Evolutionary conservation across 164 flowering plant species (phyloP).

Genomic region (Umbilicus rupestris): DNA sequence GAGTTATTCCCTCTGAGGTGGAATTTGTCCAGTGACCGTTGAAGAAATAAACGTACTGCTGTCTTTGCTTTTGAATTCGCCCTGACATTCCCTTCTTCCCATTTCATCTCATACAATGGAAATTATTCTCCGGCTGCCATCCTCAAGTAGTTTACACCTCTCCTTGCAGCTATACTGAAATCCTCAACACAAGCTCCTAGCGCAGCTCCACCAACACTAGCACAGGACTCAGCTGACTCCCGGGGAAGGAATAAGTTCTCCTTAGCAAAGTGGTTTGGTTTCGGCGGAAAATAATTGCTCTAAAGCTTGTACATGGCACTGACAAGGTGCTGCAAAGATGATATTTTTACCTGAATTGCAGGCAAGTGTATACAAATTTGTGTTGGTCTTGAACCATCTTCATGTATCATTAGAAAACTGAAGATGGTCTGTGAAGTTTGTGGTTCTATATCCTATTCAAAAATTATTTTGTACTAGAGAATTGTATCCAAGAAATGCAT

Average conservation of each 20-base stretch:
- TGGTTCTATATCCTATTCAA: neutral
- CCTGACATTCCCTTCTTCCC: neutral
- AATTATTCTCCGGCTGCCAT: neutral
- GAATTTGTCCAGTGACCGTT: neutral
- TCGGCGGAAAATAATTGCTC: constrained; percentile 2
- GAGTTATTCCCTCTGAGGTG: neutral
- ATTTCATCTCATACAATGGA: neutral
- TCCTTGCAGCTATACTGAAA: constrained; percentile 20
- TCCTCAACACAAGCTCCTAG: constrained; percentile 16
- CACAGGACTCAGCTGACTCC: neutral
- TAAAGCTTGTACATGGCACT: neutral
- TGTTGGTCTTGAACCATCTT: too few relatives aligned
- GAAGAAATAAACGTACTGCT: neutral
- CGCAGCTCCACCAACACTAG: constrained; percentile 4
- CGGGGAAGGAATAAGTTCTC: neutral
- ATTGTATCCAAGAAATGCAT: neutral
- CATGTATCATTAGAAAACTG: too few relatives aligned
- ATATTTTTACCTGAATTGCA: neutral
- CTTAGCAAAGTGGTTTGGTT: constrained; percentile 1
- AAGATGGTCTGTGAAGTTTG: neutral
- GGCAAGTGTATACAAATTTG: neutral
- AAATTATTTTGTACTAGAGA: neutral
- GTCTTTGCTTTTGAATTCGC: too few relatives aligned
- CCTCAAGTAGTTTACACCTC: neutral
- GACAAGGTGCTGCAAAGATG: neutral